These are phyloP conservation scores for Kwoniella sp. DNA, from an alignment of 768 basidiomycete genomes.

Conservation along the genomic window DNA sequence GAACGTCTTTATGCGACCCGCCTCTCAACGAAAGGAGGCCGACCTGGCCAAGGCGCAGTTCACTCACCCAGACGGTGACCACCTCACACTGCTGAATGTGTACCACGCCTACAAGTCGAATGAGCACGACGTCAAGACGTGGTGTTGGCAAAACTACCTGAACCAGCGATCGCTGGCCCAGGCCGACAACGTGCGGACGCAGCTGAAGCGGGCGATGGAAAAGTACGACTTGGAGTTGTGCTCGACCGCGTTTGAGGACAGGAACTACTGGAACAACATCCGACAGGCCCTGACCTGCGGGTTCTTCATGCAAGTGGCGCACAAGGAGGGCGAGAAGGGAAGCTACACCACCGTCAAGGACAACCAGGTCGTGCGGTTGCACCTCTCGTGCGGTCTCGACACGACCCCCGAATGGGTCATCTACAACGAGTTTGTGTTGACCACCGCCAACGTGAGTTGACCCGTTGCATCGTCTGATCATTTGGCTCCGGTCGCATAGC, in stretches of 20 bases:
- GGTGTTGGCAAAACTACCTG: slow-evolving; percentile 88
- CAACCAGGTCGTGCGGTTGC: slow-evolving; percentile 76
- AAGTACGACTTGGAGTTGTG: slow-evolving; percentile 74
- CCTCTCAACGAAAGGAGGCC: slow-evolving; percentile 80
- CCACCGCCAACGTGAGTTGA: slow-evolving; percentile 56
- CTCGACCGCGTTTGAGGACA: slow-evolving; percentile 61
- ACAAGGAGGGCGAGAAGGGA: slow-evolving; percentile 84
- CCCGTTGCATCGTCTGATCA: background rate
- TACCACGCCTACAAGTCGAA: slow-evolving; percentile 87
- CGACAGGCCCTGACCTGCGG: slow-evolving; percentile 81
- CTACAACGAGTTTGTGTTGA: slow-evolving; percentile 92
- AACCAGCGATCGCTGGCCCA: slow-evolving; percentile 75
- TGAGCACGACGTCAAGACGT: slow-evolving; percentile 65
- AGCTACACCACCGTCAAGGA: slow-evolving; percentile 90
- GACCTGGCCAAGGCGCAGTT: slow-evolving; percentile 85
- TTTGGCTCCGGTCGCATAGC: no score
- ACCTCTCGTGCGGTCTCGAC: slow-evolving; percentile 83
- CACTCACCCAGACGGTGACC: slow-evolving; percentile 92
- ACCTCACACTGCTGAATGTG: slow-evolving; percentile 88
- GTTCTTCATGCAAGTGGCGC: slow-evolving; percentile 98
- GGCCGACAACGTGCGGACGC: slow-evolving; percentile 87
- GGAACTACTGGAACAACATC: slow-evolving; percentile 68
- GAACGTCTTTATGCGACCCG: slow-evolving; percentile 89
- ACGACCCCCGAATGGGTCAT: slow-evolving; percentile 86
- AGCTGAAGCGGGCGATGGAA: slow-evolving; percentile 87